These are phyloP conservation scores for Sparassis latifolia DNA, from an alignment of 1,284 basidiomycete genomes.

Conservation along the genomic window DNA sequence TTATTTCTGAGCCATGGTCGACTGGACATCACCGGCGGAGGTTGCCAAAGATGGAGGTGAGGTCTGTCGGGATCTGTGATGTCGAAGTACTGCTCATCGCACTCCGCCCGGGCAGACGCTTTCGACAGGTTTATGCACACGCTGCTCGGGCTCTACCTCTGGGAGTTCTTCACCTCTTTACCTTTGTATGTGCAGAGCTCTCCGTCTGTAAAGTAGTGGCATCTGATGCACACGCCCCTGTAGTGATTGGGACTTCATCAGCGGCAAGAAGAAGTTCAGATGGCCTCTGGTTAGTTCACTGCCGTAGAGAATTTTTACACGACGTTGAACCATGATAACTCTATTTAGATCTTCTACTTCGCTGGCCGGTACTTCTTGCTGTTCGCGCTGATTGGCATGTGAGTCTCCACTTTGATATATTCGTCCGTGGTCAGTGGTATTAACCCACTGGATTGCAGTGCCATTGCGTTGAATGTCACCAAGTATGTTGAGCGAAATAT, in stretches of 20 bases:
- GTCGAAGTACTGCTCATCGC: not conserved
- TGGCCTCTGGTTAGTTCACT: conserved; percentile 28
- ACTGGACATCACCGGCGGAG: conserved; percentile 45
- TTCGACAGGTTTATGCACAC: conserved; percentile 64
- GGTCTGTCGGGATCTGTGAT: conserved; percentile 11
- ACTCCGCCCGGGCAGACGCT: conserved; percentile 31
- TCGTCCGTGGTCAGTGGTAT: not conserved
- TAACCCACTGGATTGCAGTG: conserved; percentile 26
- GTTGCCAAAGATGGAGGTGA: conserved; percentile 44
- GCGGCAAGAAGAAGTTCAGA: conserved; percentile 50
- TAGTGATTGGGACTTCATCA: conserved; percentile 64
- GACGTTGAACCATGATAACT: not conserved
- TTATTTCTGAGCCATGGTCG: conserved; percentile 9
- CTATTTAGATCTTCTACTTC: conserved; percentile 60
- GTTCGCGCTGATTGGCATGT: conserved; percentile 68
- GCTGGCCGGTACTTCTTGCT: conserved; percentile 61
- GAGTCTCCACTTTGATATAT: conserved; percentile 16
- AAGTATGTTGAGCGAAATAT: conserved; percentile 27
- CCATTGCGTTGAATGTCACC: conserved; percentile 52
- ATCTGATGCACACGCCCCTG: conserved; percentile 39
- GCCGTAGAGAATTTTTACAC: not conserved
- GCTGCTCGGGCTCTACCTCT: conserved; percentile 65
- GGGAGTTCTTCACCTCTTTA: conserved; percentile 15
- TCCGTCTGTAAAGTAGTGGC: conserved; percentile 14
- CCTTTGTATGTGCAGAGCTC: conserved; percentile 30